Conservation (phyloP, 129 eudicot species). For the Sambucus nigra region DNA sequence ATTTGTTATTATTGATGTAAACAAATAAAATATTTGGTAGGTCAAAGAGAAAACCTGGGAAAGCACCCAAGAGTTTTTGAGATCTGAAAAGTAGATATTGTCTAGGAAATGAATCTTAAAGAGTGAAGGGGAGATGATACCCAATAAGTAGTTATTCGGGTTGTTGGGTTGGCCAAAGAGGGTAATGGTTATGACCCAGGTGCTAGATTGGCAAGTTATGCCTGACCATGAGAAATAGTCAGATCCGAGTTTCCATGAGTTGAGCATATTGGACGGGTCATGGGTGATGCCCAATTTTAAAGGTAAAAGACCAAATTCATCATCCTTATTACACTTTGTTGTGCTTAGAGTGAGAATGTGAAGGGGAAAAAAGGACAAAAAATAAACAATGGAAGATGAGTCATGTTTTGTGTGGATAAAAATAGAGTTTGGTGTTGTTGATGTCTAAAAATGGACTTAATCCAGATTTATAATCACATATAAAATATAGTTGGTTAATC, state of each 20-base stretch:
- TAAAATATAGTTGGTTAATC: too few relatives aligned
- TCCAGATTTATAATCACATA: too few relatives aligned
- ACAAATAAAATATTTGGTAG: conserved; percentile 22
- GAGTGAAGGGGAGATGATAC: conserved; percentile 34
- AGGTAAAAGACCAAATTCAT: conserved; percentile 29
- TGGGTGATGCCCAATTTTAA: conserved; percentile 42
- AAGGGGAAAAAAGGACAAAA: neutral
- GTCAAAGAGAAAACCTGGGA: conserved; percentile 17
- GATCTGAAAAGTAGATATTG: conserved; percentile 16
- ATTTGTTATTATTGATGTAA: conserved; percentile 33
- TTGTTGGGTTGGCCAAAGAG: conserved; percentile 22
- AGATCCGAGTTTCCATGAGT: conserved; percentile 41
- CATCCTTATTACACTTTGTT: conserved; percentile 34
- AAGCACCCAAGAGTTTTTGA: conserved; percentile 33
- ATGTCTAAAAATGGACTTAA: too few relatives aligned
- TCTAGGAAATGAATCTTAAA: conserved; percentile 21
- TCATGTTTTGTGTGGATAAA: too few relatives aligned
- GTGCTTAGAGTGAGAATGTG: conserved; percentile 1
- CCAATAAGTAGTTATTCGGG: conserved; percentile 19
- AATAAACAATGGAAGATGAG: too few relatives aligned
- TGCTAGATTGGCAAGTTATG: conserved; percentile 18
- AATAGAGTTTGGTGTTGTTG: too few relatives aligned
- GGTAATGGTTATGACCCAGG: conserved; percentile 27
- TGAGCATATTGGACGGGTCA: conserved; percentile 44
- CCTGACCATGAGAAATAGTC: conserved; percentile 50